Evolutionary conservation across 345 rosid genomes (phyloP).

Genomic region (Arabis hirsuta): DNA sequence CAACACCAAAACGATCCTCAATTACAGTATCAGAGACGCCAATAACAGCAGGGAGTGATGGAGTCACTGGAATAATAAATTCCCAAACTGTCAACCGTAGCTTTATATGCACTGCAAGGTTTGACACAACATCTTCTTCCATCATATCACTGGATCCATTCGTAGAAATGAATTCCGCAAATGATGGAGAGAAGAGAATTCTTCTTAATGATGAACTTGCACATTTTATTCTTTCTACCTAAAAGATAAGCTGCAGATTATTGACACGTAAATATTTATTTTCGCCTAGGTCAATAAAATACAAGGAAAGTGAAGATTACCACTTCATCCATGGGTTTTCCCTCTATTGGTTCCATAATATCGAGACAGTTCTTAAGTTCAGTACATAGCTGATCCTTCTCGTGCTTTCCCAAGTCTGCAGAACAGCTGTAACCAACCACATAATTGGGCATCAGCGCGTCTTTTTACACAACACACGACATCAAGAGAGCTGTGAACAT

Average conservation of each 20-base stretch:
- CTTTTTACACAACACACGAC: conserved; percentile 8
- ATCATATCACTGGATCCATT: conserved; percentile 79
- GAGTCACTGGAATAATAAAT: conserved; percentile 81
- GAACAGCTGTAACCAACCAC: conserved; percentile 50
- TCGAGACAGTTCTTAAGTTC: conserved; percentile 77
- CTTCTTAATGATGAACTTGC: conserved; percentile 81
- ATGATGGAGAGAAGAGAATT: conserved; percentile 79
- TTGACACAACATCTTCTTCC: conserved; percentile 94
- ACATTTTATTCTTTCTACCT: conserved; percentile 86
- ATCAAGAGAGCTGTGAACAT: conserved; percentile 8
- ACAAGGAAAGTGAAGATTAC: conserved; percentile 46
- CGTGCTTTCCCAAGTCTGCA: conserved; percentile 57
- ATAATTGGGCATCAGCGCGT: conserved; percentile 5
- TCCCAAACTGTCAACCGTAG: conserved; percentile 94
- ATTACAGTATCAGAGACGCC: conserved; percentile 98
- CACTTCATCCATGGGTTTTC: conserved; percentile 76
- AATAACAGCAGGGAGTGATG: conserved; percentile 96
- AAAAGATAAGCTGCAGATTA: conserved; percentile 49
- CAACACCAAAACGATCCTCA: conserved; percentile 92
- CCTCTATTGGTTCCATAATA: conserved; percentile 70
- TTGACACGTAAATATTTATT: conserved; percentile 28
- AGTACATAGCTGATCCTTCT: conserved; percentile 63
- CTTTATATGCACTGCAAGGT: conserved; percentile 80
- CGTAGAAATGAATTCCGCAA: conserved; percentile 80
- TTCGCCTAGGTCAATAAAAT: background rate